Evolutionary conservation across 2,329 filamentous ascomycete species (phyloP).

Genomic region (Aspergillus fructus): DNA sequence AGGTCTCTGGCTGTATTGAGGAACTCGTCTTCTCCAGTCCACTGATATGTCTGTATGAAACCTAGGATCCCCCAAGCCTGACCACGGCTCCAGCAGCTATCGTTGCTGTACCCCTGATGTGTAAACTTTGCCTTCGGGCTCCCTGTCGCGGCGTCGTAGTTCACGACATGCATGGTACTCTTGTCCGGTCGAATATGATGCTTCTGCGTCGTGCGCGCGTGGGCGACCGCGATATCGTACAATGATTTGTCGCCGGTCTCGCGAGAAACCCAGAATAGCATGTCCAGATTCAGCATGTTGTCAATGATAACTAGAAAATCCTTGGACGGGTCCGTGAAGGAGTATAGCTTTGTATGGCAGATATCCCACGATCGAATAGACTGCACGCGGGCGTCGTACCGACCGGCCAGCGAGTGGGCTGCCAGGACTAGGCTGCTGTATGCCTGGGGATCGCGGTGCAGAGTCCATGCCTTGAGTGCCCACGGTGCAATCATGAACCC

Average conservation of each 20-base stretch:
- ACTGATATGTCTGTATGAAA: constrained; percentile 43
- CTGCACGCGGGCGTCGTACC: constrained; percentile 36
- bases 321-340: constrained; percentile 30
- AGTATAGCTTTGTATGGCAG: constrained; percentile 34
- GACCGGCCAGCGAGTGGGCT: constrained; percentile 37
- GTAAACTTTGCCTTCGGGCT: constrained; percentile 25
- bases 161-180: constrained; percentile 25
- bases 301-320: constrained; percentile 47
- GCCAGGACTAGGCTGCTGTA: constrained; percentile 33
- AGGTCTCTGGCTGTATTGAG: constrained; percentile 43
- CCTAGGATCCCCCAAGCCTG: constrained; percentile 31
- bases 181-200: constrained; percentile 40
- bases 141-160: constrained; percentile 45
- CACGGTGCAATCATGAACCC: constrained; percentile 55
- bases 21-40: constrained; percentile 29
- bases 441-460: constrained; percentile 39
- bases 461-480: constrained; percentile 48
- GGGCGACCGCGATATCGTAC: constrained; percentile 24
- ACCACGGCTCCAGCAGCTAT: constrained; percentile 26
- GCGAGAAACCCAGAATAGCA: constrained; percentile 39
- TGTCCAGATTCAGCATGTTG: constrained; percentile 44
- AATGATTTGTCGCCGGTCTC: constrained; percentile 28
- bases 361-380: constrained; percentile 48
- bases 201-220: constrained; percentile 42
- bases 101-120: constrained; percentile 25